These are phyloP conservation scores for Starmera caribaea DNA, from an alignment of 805 yeast species.

Conservation along the genomic window DNA sequence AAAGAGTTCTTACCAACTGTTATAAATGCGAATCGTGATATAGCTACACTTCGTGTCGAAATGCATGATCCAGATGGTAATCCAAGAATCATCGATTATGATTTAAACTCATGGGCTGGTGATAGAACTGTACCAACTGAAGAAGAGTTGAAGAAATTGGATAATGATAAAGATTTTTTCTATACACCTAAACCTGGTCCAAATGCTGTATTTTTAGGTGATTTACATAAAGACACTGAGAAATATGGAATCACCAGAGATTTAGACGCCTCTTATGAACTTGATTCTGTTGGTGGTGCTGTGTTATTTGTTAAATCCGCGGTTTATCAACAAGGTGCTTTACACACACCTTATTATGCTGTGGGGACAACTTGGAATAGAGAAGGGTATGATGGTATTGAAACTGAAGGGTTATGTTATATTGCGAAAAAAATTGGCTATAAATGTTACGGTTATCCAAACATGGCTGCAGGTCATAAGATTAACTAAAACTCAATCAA, in stretches of 20 bases:
- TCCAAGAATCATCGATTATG: constrained; percentile 11
- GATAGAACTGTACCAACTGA: constrained; percentile 17
- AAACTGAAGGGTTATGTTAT: constrained; percentile 44
- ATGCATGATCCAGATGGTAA: constrained; percentile 17
- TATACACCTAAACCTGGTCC: constrained; percentile 18
- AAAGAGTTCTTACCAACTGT: too few relatives aligned
- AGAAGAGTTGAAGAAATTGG: constrained; percentile 10
- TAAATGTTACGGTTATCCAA: constrained; percentile 41
- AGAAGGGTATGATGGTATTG: constrained; percentile 47
- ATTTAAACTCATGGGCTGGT: constrained; percentile 28
- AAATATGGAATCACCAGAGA: constrained; percentile 5
- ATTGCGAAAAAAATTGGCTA: constrained; percentile 35
- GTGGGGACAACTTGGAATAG: constrained; percentile 37
- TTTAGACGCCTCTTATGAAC: constrained; percentile 7
- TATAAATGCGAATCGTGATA: constrained; percentile 17
- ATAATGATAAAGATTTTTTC: constrained; percentile 12
- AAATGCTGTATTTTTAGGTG: constrained; percentile 14
- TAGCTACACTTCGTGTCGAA: constrained; percentile 21
- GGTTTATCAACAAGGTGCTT: constrained; percentile 34
- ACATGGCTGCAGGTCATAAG: constrained; percentile 30
- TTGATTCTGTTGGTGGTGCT: constrained; percentile 47
- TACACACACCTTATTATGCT: constrained; percentile 35
- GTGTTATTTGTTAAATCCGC: constrained; percentile 33
- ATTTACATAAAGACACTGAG: constrained; percentile 5
- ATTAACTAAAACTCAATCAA: not conserved